A percentile compares a stretch with the other conserved stretches of the same genome.
phyloP scores from a whole-genome alignment of 495 filamentous ascomycete genomes.

The Xylaria sp. region DNA sequence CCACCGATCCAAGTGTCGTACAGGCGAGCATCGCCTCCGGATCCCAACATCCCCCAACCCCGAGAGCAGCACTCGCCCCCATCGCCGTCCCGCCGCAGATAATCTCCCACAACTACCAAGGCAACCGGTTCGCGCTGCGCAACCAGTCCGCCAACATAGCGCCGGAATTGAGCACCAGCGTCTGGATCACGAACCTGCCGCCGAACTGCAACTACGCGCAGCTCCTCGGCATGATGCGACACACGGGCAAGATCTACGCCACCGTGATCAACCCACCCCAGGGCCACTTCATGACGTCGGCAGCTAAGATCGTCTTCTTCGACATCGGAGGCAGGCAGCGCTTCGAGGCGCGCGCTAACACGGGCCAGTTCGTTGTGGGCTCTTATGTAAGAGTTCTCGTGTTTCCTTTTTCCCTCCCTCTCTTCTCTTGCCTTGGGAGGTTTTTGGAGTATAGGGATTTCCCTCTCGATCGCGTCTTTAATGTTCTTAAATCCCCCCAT shows the following conservation, averaged over 20 bases:
- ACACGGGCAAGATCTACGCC: conserved; percentile 46
- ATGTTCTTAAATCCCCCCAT: no score
- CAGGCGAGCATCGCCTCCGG: neutral
- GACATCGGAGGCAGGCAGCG: conserved; percentile 33
- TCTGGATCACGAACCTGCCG: conserved; percentile 48
- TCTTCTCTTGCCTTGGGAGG: no score
- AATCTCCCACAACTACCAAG: conserved; percentile 40
- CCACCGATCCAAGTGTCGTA: neutral
- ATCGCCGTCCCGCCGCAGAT: neutral
- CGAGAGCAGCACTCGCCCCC: neutral
- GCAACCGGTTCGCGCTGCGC: conserved; percentile 32
- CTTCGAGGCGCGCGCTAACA: conserved; percentile 19
- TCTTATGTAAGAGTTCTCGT: neutral
- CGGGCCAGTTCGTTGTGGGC: conserved; percentile 30
- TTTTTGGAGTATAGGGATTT: neutral
- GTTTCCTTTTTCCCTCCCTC: neutral
- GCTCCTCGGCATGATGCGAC: conserved; percentile 40
- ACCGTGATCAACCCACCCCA: conserved; percentile 44
- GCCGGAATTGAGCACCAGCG: conserved; percentile 38
- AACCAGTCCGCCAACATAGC: conserved; percentile 46
- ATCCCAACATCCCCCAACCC: neutral
- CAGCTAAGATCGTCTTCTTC: conserved; percentile 52
- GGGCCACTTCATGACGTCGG: conserved; percentile 28
- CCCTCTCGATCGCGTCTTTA: neutral
- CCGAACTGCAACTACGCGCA: conserved; percentile 30